Conservation (phyloP, 768 basidiomycete genomes). For the Russula ochroleuca region DNA sequence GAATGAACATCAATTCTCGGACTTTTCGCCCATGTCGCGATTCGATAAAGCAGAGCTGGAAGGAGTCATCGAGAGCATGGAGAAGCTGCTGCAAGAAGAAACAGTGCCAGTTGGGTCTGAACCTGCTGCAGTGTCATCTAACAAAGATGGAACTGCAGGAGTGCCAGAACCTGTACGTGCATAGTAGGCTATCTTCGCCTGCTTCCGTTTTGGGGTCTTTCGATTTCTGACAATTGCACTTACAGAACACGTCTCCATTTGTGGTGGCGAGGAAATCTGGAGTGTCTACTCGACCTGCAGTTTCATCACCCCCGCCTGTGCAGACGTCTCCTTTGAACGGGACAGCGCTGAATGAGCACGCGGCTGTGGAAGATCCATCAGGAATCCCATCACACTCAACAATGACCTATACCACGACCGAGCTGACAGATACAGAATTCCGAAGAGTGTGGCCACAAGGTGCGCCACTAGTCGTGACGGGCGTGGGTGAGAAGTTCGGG, state of each 20-base stretch:
- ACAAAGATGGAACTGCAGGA: not conserved
- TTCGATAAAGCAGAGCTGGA: conserved; percentile 63
- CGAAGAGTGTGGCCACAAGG: conserved; percentile 67
- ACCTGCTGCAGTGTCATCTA: conserved; percentile 5
- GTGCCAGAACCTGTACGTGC: conserved; percentile 2
- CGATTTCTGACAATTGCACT: not conserved
- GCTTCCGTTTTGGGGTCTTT: not conserved
- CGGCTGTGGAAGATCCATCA: conserved; percentile 12
- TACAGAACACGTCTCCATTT: not conserved
- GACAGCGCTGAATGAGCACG: not conserved
- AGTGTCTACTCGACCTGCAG: not conserved
- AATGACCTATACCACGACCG: conserved; percentile 42
- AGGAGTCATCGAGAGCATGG: conserved; percentile 66
- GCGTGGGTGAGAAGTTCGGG: conserved; percentile 55
- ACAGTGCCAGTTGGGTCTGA: not conserved
- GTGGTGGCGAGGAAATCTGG: not conserved
- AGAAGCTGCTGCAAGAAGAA: conserved; percentile 42
- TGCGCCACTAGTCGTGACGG: conserved; percentile 73
- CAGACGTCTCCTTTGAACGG: not conserved
- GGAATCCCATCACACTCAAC: conserved; percentile 39
- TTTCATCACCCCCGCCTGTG: not conserved
- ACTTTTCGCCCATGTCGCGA: conserved; percentile 78
- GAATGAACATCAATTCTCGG: conserved; percentile 60
- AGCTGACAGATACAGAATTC: conserved; percentile 59
- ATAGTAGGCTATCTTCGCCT: not conserved